These are phyloP conservation scores for Tolypocladium ophioglossoides DNA, from an alignment of 2,329 filamentous ascomycete genomes.

Conservation along the genomic window DNA sequence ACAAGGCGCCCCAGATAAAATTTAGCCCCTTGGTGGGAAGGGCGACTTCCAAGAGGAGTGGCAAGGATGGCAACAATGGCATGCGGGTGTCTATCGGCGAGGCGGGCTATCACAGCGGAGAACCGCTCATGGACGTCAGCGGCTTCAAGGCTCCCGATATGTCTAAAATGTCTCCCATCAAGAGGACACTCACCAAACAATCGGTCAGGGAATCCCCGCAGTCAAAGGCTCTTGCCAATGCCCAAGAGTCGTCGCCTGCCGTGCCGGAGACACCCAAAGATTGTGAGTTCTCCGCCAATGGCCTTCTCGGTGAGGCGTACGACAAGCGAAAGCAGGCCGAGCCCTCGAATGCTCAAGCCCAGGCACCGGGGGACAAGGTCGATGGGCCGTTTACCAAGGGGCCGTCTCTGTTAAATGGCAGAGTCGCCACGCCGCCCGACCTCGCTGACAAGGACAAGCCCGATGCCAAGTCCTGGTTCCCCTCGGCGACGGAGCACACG, in stretches of 20 bases:
- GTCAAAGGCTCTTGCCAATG: neutral
- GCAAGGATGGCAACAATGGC: conserved; percentile 10
- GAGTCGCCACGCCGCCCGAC: conserved; percentile 11
- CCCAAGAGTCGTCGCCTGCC: neutral
- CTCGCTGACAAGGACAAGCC: conserved; percentile 7
- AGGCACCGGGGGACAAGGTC: conserved; percentile 20
- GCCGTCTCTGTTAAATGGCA: conserved; percentile 43
- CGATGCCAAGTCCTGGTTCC: conserved; percentile 23
- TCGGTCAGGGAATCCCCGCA: neutral
- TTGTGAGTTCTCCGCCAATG: conserved; percentile 36
- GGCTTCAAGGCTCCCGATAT: conserved; percentile 7
- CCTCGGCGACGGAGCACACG: conserved; percentile 25
- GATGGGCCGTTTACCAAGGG: conserved; percentile 42
- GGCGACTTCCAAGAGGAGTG: neutral
- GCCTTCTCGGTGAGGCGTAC: conserved; percentile 40
- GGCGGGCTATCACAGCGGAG: neutral
- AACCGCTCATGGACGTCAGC: conserved; percentile 9
- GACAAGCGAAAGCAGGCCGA: conserved; percentile 33
- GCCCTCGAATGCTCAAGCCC: conserved; percentile 16
- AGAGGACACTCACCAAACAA: neutral
- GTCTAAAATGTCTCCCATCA: neutral
- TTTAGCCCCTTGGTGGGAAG: neutral
- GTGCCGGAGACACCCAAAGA: conserved; percentile 7
- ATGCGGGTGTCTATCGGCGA: conserved; percentile 29
- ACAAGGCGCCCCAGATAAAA: conserved; percentile 9